These are phyloP conservation scores for Fraxinus quadrangulata DNA, from an alignment of 257 asterid genomes.

Conservation along the genomic window DNA sequence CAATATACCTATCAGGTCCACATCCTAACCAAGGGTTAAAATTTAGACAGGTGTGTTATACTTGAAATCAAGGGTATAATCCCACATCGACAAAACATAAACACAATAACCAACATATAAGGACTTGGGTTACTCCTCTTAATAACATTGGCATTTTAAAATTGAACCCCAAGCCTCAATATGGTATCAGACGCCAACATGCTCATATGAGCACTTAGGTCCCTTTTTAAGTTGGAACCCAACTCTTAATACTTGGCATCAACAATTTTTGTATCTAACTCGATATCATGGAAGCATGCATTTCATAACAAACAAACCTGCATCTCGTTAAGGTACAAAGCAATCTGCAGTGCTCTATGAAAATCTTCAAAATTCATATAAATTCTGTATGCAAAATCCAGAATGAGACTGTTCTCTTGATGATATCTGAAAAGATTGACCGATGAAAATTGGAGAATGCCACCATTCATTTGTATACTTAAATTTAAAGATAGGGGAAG, in stretches of 20 bases:
- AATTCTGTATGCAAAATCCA: constrained; percentile 68
- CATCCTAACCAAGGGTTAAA: background rate
- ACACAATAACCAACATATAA: too few species aligned
- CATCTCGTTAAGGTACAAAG: constrained; percentile 70
- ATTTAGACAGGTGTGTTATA: background rate
- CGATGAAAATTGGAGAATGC: constrained; percentile 9
- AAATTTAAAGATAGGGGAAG: background rate
- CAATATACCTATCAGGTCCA: constrained; percentile 13
- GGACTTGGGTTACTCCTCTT: too few species aligned
- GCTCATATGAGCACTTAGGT: too few species aligned
- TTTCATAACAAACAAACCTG: constrained; percentile 50
- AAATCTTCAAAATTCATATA: constrained; percentile 80
- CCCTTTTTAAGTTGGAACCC: too few species aligned
- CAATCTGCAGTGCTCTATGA: constrained; percentile 82
- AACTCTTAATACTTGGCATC: background rate
- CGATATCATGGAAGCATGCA: constrained; percentile 14
- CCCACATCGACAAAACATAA: too few species aligned
- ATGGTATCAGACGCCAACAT: too few species aligned
- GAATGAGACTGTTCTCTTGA: constrained; percentile 78
- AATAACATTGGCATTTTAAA: too few species aligned
- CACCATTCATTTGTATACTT: background rate
- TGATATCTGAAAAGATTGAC: constrained; percentile 60
- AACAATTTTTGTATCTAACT: background rate
- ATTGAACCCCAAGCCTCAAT: too few species aligned
- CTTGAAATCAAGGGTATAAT: constrained; percentile 2